phyloP scores from a whole-genome alignment of 108 stramenopile genomes.

The Skeletonema costatum region DNA sequence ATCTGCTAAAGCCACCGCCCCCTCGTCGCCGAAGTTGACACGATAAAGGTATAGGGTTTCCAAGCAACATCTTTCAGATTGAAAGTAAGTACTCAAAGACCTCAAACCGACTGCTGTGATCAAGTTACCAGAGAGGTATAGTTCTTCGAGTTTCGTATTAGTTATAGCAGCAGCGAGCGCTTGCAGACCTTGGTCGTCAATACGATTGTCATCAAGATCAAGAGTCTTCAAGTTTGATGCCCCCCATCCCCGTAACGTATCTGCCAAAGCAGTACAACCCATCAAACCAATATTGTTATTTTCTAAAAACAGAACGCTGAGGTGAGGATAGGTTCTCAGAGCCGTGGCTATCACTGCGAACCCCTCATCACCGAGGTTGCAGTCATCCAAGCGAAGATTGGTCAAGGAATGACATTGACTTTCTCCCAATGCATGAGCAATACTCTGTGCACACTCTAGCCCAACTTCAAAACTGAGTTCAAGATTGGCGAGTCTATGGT shows the following conservation, averaged over 20 bases:
- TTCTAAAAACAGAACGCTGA: too few species aligned
- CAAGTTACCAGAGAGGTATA: too few species aligned
- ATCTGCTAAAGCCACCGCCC: background rate
- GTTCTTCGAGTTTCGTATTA: too few species aligned
- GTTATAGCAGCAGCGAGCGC: background rate
- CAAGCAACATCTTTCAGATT: background rate
- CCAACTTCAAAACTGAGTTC: background rate
- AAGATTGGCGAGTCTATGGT: background rate
- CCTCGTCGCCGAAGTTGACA: background rate
- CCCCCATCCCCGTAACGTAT: too few species aligned
- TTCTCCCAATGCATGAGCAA: background rate
- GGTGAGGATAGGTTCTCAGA: too few species aligned
- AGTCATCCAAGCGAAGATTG: background rate
- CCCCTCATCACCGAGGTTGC: background rate
- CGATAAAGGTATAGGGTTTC: background rate
- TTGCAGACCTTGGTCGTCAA: background rate
- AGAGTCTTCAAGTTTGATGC: too few species aligned
- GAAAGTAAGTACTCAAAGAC: background rate
- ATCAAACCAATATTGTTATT: too few species aligned
- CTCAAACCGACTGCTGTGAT: background rate
- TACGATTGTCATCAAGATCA: background rate
- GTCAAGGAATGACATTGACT: background rate
- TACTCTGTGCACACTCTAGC: background rate
- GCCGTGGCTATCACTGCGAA: too few species aligned
- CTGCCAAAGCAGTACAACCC: too few species aligned